phyloP scores from a whole-genome alignment of 2,329 filamentous ascomycete genomes.

The Exophiala sideris region DNA sequence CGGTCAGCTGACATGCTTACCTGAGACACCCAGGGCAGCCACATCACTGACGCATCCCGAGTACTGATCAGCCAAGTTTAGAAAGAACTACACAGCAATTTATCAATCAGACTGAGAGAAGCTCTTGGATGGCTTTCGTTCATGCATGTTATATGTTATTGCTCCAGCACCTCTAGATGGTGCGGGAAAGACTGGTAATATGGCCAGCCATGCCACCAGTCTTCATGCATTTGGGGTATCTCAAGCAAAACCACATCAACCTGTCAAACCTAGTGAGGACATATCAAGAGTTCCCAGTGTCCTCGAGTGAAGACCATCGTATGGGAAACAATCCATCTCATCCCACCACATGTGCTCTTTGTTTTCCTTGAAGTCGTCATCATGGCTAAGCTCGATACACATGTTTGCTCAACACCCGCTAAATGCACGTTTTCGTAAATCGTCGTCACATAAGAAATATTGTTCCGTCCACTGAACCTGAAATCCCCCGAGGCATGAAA shows the following conservation, averaged over 20 bases:
- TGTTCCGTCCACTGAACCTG: slow-evolving; percentile 12
- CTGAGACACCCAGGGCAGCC: not conserved
- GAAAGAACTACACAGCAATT: too few relatives aligned
- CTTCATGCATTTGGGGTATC: slow-evolving; percentile 2
- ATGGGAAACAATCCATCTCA: not conserved
- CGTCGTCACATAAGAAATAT: slow-evolving; percentile 19
- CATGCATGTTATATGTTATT: not conserved
- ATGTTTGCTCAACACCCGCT: slow-evolving; percentile 19
- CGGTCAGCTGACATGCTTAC: not conserved
- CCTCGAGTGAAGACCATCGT: not conserved
- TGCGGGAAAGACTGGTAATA: not conserved
- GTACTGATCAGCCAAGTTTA: too few relatives aligned
- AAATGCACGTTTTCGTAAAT: slow-evolving; percentile 20
- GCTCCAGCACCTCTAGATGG: not conserved
- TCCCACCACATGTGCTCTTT: not conserved
- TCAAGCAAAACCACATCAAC: not conserved
- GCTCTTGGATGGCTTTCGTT: too few relatives aligned
- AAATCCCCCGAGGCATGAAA: slow-evolving; percentile 37
- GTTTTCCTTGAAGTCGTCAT: not conserved
- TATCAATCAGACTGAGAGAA: too few relatives aligned
- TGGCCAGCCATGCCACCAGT: not conserved
- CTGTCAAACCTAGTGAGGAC: not conserved
- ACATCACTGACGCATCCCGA: too few relatives aligned
- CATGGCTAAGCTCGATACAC: slow-evolving; percentile 4
- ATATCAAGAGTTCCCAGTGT: not conserved